These are phyloP conservation scores for Rhynchospora tenuis DNA, from an alignment of 176 grass and related monocot genomes.

Conservation along the genomic window DNA sequence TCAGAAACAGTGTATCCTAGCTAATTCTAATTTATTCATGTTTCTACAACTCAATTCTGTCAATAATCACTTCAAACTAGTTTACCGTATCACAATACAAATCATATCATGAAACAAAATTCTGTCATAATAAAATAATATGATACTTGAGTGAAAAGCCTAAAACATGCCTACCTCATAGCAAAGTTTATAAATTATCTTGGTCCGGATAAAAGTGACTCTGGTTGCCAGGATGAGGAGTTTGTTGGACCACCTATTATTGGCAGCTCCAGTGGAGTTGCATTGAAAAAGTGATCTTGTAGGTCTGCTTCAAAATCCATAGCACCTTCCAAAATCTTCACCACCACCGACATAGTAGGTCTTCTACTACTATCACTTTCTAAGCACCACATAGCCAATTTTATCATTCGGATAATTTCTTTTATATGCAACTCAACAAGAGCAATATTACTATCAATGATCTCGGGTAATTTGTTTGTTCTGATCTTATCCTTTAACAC, in stretches of 20 bases:
- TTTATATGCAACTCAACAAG: conserved; percentile 20
- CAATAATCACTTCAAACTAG: background rate
- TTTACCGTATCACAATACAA: too few species aligned
- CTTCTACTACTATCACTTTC: conserved; percentile 32
- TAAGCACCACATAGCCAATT: conserved; percentile 46
- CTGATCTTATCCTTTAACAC: conserved; percentile 33
- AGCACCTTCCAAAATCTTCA: conserved; percentile 49
- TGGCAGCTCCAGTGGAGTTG: background rate
- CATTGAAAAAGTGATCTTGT: conserved; percentile 33
- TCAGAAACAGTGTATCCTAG: too few species aligned
- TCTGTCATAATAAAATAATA: too few species aligned
- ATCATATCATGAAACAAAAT: too few species aligned
- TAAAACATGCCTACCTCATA: too few species aligned
- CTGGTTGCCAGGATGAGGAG: background rate
- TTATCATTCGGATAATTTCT: conserved; percentile 33
- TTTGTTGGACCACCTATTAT: background rate
- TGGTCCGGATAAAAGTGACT: conserved; percentile 31
- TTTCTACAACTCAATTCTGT: too few species aligned
- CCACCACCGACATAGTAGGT: conserved; percentile 44
- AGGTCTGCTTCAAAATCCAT: conserved; percentile 33
- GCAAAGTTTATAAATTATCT: conserved; percentile 12
- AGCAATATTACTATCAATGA: conserved; percentile 14
- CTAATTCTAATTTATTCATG: too few species aligned
- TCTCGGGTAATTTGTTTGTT: conserved; percentile 19
- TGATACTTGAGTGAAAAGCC: too few species aligned